Evolutionary conservation across 1,284 basidiomycete species (phyloP).

Genomic region (Boletellus deceptivus): DNA sequence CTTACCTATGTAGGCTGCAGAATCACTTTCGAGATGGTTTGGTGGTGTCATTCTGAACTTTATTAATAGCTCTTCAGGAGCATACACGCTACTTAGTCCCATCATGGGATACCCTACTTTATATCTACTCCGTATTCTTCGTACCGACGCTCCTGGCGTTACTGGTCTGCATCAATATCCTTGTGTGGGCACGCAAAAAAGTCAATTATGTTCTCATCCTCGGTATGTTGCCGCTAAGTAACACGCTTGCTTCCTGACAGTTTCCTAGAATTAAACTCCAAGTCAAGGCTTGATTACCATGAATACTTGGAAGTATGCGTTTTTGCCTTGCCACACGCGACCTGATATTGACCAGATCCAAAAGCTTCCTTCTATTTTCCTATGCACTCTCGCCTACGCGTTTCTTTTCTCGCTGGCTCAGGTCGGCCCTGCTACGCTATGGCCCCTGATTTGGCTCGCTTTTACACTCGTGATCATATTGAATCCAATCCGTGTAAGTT

Average conservation of each 20-base stretch:
- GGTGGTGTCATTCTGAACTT: background rate
- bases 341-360: conserved; percentile 2
- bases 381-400: conserved; percentile 75
- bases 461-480: conserved; percentile 62
- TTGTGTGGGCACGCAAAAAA: conserved; percentile 72
- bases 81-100: conserved; percentile 61
- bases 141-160: conserved; percentile 78
- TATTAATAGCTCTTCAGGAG: conserved; percentile 53
- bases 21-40: background rate
- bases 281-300: conserved; percentile 74
- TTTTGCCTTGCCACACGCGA: background rate
- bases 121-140: conserved; percentile 76
- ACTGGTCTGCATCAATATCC: conserved; percentile 78
- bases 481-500: conserved; percentile 74
- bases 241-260: background rate
- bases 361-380: conserved; percentile 77
- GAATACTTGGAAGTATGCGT: conserved; percentile 25
- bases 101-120: conserved; percentile 73
- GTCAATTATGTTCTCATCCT: conserved; percentile 95
- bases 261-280: conserved; percentile 67
- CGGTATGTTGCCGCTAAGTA: conserved; percentile 42
- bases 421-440: conserved; percentile 55
- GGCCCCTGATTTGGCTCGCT: conserved; percentile 86
- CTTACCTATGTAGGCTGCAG: conserved; percentile 58
- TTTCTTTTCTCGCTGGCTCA: conserved; percentile 84